These are phyloP conservation scores for Lepiota brunneoincarnata DNA, from an alignment of 768 basidiomycete species.

Conservation along the genomic window DNA sequence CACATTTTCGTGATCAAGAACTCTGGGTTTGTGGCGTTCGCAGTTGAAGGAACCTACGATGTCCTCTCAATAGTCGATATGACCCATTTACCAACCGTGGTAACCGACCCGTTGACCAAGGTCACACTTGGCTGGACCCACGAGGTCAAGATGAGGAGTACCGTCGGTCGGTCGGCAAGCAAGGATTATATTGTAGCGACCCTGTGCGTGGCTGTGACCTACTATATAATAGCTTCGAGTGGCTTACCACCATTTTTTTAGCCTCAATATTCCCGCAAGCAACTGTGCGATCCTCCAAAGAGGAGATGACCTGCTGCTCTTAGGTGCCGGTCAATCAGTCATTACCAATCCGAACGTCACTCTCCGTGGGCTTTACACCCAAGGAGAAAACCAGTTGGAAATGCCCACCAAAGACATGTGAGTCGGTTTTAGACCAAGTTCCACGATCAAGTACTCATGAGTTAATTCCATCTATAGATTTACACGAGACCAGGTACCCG, in stretches of 20 bases:
- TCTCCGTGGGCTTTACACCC: constrained; percentile 73
- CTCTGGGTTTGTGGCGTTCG: constrained; percentile 75
- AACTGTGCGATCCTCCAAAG: constrained; percentile 85
- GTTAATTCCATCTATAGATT: constrained; percentile 41
- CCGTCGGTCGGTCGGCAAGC: constrained; percentile 35
- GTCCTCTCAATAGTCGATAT: constrained; percentile 84
- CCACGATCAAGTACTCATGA: not conserved
- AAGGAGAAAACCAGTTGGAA: constrained; percentile 82
- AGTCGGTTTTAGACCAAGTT: constrained; percentile 20
- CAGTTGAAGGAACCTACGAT: constrained; percentile 72
- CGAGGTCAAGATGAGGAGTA: constrained; percentile 77
- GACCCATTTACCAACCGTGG: constrained; percentile 62
- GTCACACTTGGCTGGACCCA: constrained; percentile 68
- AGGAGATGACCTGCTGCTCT: constrained; percentile 74
- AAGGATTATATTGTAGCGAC: constrained; percentile 76
- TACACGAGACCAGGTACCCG: constrained; percentile 85
- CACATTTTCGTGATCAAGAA: constrained; percentile 80
- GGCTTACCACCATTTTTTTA: constrained; percentile 22
- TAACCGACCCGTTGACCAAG: constrained; percentile 63
- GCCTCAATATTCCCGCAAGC: constrained; percentile 80
- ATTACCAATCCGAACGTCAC: constrained; percentile 85
- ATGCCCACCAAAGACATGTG: constrained; percentile 89
- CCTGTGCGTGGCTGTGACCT: constrained; percentile 47
- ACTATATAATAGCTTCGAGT: not conserved
- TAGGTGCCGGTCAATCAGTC: constrained; percentile 80